phyloP scores from a whole-genome alignment of 2,329 filamentous ascomycete species.

The Proliferodiscus dingleyae region DNA sequence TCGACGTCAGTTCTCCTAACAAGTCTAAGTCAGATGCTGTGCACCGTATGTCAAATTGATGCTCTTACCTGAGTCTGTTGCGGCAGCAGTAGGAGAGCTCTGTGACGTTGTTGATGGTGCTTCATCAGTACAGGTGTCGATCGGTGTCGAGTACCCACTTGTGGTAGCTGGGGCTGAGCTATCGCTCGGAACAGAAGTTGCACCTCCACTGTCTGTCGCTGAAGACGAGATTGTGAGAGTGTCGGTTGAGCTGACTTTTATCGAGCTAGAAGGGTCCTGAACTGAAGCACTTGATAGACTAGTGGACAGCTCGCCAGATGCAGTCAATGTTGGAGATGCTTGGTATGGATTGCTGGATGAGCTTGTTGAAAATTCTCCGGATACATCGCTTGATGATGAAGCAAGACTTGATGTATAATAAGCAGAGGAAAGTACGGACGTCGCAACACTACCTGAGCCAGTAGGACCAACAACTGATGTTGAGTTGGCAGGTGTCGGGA shows the following conservation, averaged over 20 bases:
- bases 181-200: too few relatives aligned
- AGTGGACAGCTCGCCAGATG: too few relatives aligned
- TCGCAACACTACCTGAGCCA: too few relatives aligned
- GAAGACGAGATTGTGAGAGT: neutral
- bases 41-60: neutral
- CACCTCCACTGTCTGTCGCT: neutral
- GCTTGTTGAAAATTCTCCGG: too few relatives aligned
- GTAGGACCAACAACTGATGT: too few relatives aligned
- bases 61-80: neutral
- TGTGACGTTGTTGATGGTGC: neutral
- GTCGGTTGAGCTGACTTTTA: constrained; percentile 8
- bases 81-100: neutral
- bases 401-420: too few relatives aligned
- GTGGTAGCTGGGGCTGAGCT: too few relatives aligned
- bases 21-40: neutral
- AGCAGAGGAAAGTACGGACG: too few relatives aligned
- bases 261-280: too few relatives aligned
- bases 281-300: too few relatives aligned
- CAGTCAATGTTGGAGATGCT: too few relatives aligned
- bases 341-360: constrained; percentile 10
- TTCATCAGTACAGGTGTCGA: neutral
- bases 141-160: neutral
- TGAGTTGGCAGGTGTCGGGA: constrained; percentile 6
- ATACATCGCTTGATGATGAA: too few relatives aligned
- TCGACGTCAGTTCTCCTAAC: neutral